Percentiles rank a stretch among this genome's conserved stretches.
Evolutionary conservation across 768 basidiomycete genomes (phyloP).

Genomic region (Leccinum aurantiacum): DNA sequence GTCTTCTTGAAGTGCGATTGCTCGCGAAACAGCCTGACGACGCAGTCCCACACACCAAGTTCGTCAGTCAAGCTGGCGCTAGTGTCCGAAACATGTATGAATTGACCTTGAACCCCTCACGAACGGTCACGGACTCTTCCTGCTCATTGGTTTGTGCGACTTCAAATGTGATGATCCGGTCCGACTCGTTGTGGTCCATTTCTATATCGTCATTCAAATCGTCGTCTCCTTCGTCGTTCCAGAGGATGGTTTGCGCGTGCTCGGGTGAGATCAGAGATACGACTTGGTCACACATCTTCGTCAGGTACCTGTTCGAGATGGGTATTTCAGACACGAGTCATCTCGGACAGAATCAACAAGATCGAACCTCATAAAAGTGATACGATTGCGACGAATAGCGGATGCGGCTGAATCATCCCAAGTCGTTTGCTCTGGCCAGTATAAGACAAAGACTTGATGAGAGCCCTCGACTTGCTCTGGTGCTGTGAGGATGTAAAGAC

Average conservation of each 20-base stretch:
- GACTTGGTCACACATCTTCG: conserved; percentile 57
- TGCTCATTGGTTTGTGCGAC: conserved; percentile 56
- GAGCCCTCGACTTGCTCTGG: neutral
- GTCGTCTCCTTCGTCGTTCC: conserved; percentile 37
- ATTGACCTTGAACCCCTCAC: conserved; percentile 47
- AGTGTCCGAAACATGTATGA: neutral
- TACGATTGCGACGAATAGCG: conserved; percentile 50
- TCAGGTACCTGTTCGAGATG: conserved; percentile 47
- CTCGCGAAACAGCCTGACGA: conserved; percentile 12
- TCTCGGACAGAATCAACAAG: neutral
- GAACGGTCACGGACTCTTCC: conserved; percentile 46
- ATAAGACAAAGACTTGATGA: conserved; percentile 46
- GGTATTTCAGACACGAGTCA: neutral
- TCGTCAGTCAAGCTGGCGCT: neutral
- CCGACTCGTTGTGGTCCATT: conserved; percentile 39
- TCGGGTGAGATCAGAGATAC: conserved; percentile 49
- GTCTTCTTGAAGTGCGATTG: conserved; percentile 12
- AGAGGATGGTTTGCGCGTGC: conserved; percentile 46
- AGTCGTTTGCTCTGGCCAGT: conserved; percentile 62
- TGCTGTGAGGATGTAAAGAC: conserved; percentile 20
- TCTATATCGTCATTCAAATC: conserved; percentile 26
- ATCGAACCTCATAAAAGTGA: conserved; percentile 60
- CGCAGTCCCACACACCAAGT: neutral
- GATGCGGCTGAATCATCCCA: conserved; percentile 52
- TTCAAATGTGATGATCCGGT: conserved; percentile 52